Percentiles rank a stretch among this genome's conserved stretches.
Evolutionary conservation across 306 rosid genomes (phyloP).

Genomic region (Prunus campanulata): DNA sequence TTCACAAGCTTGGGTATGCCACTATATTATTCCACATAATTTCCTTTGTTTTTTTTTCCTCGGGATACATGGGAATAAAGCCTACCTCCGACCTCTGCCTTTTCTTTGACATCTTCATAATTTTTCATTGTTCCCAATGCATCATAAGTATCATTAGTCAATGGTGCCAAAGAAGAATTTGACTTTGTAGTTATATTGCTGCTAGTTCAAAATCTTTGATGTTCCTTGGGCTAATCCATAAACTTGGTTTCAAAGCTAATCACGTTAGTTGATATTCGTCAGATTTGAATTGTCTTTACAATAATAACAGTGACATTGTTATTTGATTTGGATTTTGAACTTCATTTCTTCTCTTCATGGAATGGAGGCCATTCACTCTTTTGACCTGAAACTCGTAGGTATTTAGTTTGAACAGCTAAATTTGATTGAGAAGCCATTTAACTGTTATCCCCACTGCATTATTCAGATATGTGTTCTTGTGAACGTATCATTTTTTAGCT

Average conservation of each 20-base stretch:
- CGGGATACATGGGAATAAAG: neutral
- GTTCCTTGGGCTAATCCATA: no score
- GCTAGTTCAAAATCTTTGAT: no score
- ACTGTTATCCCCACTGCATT: neutral
- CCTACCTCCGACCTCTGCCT: neutral
- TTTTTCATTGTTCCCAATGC: neutral
- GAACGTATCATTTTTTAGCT: neutral
- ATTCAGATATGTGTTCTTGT: neutral
- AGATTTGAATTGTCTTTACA: neutral
- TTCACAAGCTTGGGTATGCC: constrained; percentile 21
- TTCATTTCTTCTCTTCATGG: neutral
- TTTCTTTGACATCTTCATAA: neutral
- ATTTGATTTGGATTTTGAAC: neutral
- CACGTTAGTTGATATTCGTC: neutral
- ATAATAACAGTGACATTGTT: neutral
- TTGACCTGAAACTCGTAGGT: neutral
- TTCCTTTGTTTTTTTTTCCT: neutral
- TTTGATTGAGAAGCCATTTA: neutral
- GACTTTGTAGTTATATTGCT: no score
- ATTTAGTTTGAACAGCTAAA: neutral
- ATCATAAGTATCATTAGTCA: neutral
- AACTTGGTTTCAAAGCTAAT: neutral
- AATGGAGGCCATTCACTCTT: neutral
- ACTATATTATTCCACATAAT: neutral
- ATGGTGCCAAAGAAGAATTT: no score